These are phyloP conservation scores for Sechiopsis laciniata DNA, from an alignment of 306 rosid genomes.

Conservation along the genomic window DNA sequence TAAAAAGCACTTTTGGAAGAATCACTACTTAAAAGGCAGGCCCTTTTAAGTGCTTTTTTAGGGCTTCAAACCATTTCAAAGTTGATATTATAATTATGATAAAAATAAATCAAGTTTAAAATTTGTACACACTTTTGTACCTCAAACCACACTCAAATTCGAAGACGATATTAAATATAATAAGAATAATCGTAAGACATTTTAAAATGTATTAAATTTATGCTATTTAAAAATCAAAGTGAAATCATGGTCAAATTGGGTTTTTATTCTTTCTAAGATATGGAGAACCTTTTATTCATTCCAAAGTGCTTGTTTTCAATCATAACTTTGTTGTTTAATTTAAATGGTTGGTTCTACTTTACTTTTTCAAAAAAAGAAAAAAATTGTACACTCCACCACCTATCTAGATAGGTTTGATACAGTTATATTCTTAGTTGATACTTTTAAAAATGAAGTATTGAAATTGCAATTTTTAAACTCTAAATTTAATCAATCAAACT, in stretches of 20 bases:
- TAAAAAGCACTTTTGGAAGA: background rate
- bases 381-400: too few species aligned
- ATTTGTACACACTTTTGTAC: too few species aligned
- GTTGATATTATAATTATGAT: background rate
- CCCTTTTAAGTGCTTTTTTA: too few species aligned
- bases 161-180: background rate
- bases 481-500: too few species aligned
- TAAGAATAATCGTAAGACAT: background rate
- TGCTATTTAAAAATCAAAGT: background rate
- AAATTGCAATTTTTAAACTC: too few species aligned
- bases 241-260: background rate
- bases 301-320: background rate
- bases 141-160: background rate
- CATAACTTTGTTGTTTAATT: background rate
- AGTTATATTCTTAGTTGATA: too few species aligned
- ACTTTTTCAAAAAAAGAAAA: background rate
- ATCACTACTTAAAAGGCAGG: too few species aligned
- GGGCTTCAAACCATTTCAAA: background rate
- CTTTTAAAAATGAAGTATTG: too few species aligned
- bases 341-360: background rate
- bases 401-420: too few species aligned
- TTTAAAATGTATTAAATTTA: background rate
- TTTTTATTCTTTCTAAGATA: background rate
- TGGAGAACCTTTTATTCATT: background rate
- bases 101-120: background rate